These are phyloP conservation scores for Didymellaceae sp. DNA, from an alignment of 2,329 filamentous ascomycete species.

Conservation along the genomic window DNA sequence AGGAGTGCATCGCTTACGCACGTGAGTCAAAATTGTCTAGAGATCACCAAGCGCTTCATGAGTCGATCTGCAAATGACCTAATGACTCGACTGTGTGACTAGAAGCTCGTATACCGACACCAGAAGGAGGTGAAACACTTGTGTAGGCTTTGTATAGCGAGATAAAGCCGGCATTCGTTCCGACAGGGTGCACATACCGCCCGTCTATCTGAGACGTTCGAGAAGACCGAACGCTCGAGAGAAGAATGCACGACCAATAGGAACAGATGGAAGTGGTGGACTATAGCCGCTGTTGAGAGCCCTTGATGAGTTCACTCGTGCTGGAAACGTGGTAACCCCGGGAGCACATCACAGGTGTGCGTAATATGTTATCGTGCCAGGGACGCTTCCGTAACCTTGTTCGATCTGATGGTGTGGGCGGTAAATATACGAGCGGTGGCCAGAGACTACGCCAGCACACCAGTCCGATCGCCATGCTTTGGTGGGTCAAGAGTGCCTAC, in stretches of 20 bases:
- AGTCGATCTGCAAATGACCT: too few relatives aligned
- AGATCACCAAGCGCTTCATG: too few relatives aligned
- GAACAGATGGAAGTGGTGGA: neutral
- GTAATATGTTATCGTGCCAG: neutral
- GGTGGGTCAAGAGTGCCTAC: neutral
- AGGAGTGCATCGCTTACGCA: too few relatives aligned
- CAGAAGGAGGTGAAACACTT: constrained; percentile 4
- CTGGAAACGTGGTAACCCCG: constrained; percentile 19
- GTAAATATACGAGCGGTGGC: neutral
- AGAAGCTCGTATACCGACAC: neutral
- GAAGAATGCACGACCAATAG: constrained; percentile 11
- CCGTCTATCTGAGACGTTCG: constrained; percentile 16
- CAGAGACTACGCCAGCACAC: neutral
- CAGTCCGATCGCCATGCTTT: neutral
- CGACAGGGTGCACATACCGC: constrained; percentile 5
- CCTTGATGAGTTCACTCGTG: constrained; percentile 6
- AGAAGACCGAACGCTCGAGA: constrained; percentile 1
- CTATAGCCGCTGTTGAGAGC: neutral
- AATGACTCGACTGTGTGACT: neutral
- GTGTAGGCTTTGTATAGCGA: neutral
- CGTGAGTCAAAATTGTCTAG: too few relatives aligned
- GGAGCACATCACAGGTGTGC: constrained; percentile 6
- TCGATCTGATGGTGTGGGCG: neutral
- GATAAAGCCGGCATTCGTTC: neutral
- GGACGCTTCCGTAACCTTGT: neutral